Evolutionary conservation across 176 grass and related monocot genomes (phyloP), one percentile per base, ranked within the genome.

Genomic region (Calamus simplicifolius): DNA sequence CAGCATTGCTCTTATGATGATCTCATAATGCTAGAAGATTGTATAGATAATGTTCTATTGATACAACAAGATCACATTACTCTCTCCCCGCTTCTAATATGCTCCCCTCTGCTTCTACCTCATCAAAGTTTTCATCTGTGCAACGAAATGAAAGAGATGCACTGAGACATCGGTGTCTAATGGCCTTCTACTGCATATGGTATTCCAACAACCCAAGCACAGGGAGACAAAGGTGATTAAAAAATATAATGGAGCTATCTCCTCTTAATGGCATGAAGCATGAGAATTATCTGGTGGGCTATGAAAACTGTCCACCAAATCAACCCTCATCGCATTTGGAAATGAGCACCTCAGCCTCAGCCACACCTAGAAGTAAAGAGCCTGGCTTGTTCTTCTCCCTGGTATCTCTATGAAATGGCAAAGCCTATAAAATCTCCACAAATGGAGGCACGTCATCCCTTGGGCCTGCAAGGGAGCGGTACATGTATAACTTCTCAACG

Each of bases 401-500:
- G 21, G 16, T 29, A 6, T 38, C 27, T 31, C 31, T 35, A 35
- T 57, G 60, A 2, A 13, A 56, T 25, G 21, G 4, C 54, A 66
- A 50, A 74, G 10, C 30, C 77, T 58, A 93, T 21, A 98, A 54
- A 58, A 98, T 98, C 68, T 86, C 82, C 59, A 98, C 94, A 54
- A 89, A 93, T 26, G 69, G 52, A 16, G 88, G 88, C 4, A 69
- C 81, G 38, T 98, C 94, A 49, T 89, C 81, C 68, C 94, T 85
- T 35, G 88, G 85, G 14, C 88, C 88, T 19, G 78, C 88, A 8
- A 98, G 84, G 29, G 94, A 89, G 0, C 94, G 94, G 56, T 98
- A 98, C 88, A 98, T 85, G 76, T 98, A 98, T 68, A 98, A 56
- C 67, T 85, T 93, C 62, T 98, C 92, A 16, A 88, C 69, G 0